Conservation (phyloP, 805 yeast species). For the Sugiyamaella smithiae region DNA sequence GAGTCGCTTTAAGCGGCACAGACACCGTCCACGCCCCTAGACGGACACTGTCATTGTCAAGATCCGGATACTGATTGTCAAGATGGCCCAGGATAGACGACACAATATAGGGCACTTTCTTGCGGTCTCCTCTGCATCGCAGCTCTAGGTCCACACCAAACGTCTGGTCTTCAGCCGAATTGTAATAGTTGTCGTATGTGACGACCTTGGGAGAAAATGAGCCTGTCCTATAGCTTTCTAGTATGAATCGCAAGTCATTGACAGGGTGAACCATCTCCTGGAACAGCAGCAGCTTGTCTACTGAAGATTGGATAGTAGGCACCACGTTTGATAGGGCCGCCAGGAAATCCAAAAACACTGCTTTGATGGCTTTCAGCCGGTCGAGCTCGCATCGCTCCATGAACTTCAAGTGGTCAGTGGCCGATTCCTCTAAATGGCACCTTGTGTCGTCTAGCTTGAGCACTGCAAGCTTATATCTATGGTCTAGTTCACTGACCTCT, state of each 20-base stretch:
- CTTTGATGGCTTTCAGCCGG: conserved; percentile 70
- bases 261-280: conserved; percentile 73
- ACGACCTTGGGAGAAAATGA: conserved; percentile 67
- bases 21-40: conserved; percentile 66
- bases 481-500: conserved; percentile 60
- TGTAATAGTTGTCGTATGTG: conserved; percentile 77
- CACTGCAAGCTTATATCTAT: conserved; percentile 52
- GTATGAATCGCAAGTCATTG: conserved; percentile 61
- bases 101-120: conserved; percentile 66
- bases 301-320: conserved; percentile 52
- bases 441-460: conserved; percentile 60
- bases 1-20: conserved; percentile 59
- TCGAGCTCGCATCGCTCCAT: conserved; percentile 83
- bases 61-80: conserved; percentile 63
- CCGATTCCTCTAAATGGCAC: conserved; percentile 67
- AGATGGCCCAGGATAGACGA: conserved; percentile 61
- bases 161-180: conserved; percentile 61
- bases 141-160: conserved; percentile 78
- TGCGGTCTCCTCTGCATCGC: conserved; percentile 67
- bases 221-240: conserved; percentile 72
- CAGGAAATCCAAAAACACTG: conserved; percentile 69
- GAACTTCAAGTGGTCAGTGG: conserved; percentile 68
- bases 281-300: conserved; percentile 58
- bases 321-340: conserved; percentile 62
- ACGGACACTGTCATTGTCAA: conserved; percentile 66